Percentiles rank a stretch among this genome's conserved stretches.
Conservation (phyloP, 768 basidiomycete genomes). For the Gloeophyllum trabeum region DNA sequence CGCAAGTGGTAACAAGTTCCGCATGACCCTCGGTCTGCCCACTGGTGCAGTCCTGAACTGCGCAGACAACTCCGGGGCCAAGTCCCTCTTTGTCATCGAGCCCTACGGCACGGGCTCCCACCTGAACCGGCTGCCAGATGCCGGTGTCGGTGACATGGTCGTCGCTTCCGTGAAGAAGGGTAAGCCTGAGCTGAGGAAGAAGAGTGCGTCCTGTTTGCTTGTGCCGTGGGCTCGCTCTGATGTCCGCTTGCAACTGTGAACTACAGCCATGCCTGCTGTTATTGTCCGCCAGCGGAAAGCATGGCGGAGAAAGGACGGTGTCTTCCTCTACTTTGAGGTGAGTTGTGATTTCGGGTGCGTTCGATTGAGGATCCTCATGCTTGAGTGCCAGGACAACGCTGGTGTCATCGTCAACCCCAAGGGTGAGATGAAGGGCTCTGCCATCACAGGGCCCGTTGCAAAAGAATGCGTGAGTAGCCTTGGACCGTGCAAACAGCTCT, state of each 20-base stretch:
- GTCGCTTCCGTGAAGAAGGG: slow-evolving; percentile 99
- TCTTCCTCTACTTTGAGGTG: slow-evolving; percentile 97
- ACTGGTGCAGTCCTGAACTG: slow-evolving; percentile 94
- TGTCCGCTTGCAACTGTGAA: slow-evolving; percentile 8
- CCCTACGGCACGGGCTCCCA: slow-evolving; percentile 93
- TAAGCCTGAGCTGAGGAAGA: slow-evolving; percentile 99
- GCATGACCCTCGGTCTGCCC: slow-evolving; percentile 89
- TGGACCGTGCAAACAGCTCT: neutral
- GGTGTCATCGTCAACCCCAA: slow-evolving; percentile 98
- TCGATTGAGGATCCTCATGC: neutral
- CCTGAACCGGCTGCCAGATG: slow-evolving; percentile 95
- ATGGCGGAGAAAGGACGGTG: slow-evolving; percentile 96
- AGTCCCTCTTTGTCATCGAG: slow-evolving; percentile 90
- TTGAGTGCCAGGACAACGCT: slow-evolving; percentile 66
- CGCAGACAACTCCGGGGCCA: slow-evolving; percentile 98
- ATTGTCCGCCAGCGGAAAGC: slow-evolving; percentile 97
- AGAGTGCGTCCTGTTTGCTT: slow-evolving; percentile 51
- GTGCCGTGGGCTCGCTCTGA: neutral
- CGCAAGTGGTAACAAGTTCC: slow-evolving; percentile 91
- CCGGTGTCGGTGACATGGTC: slow-evolving; percentile 91
- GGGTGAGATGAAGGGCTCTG: slow-evolving; percentile 99
- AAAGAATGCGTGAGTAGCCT: slow-evolving; percentile 87
- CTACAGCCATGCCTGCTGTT: slow-evolving; percentile 88
- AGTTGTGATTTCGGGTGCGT: slow-evolving; percentile 9
- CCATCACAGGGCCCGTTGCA: slow-evolving; percentile 93